phyloP scores from a whole-genome alignment of 2,329 filamentous ascomycete species.

The Aspergillus texensis region DNA sequence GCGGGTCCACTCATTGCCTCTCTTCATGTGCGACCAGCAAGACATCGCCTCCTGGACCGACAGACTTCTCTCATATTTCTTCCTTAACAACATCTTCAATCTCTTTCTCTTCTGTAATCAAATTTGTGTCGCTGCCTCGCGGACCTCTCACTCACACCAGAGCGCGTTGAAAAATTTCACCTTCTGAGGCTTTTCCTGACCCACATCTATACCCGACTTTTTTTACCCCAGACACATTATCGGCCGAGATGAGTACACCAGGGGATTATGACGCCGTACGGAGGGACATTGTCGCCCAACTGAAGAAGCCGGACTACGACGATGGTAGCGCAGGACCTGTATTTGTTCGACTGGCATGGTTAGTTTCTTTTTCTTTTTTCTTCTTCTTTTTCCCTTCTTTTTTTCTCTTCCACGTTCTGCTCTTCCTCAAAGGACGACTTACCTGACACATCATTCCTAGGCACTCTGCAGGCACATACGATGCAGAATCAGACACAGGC shows the following conservation, averaged over 20 bases:
- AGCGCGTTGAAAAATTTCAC: neutral
- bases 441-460: conserved; percentile 34
- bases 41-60: conserved; percentile 18
- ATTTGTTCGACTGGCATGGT: conserved; percentile 66
- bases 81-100: conserved; percentile 5
- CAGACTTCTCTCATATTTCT: conserved; percentile 13
- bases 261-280: conserved; percentile 54
- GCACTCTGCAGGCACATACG: conserved; percentile 68
- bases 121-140: neutral
- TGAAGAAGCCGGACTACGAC: conserved; percentile 65
- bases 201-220: conserved; percentile 8
- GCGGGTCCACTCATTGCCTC: conserved; percentile 31
- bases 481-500: conserved; percentile 60
- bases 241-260: conserved; percentile 39
- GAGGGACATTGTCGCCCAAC: conserved; percentile 55
- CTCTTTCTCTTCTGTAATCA: neutral
- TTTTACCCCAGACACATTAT: conserved; percentile 21
- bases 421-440: neutral
- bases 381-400: neutral
- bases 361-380: conserved; percentile 23
- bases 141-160: neutral
- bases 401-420: neutral
- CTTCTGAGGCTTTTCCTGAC: conserved; percentile 5
- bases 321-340: conserved; percentile 67
- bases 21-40: conserved; percentile 34